phyloP scores from a whole-genome alignment of 2,329 filamentous ascomycete species.

The Botrytis medusae region DNA sequence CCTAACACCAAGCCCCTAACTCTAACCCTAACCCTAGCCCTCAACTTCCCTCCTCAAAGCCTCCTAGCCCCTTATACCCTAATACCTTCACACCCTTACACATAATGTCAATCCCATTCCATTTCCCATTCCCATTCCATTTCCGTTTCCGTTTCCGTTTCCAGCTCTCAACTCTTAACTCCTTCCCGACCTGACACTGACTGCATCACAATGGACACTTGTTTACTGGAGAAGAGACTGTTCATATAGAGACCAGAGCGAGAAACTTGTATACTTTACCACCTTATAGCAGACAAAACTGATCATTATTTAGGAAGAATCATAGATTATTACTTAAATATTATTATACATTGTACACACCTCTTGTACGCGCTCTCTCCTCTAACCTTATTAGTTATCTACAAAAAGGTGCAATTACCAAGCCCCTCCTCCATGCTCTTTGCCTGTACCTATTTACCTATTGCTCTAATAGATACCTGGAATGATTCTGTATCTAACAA shows the following conservation, averaged over 20 bases:
- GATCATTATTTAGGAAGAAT: not conserved
- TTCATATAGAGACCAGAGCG: not conserved
- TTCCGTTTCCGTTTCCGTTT: no score
- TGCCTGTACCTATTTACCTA: not conserved
- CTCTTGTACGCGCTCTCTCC: not conserved
- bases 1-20: no score
- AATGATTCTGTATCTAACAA: slow-evolving; percentile 70
- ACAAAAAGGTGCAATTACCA: not conserved
- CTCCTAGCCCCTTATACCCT: no score
- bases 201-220: not conserved
- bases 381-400: not conserved
- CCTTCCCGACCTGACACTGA: not conserved
- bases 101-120: no score
- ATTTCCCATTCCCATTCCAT: no score
- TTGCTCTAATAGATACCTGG: slow-evolving; percentile 72
- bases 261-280: not conserved
- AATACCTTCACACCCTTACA: no score
- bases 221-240: not conserved
- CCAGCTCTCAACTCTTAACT: no score
- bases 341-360: not conserved
- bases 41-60: no score
- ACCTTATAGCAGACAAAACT: not conserved
- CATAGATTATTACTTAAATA: not conserved
- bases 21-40: no score
- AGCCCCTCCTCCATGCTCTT: not conserved